Percentiles rank a stretch among this genome's conserved stretches.
phyloP scores from a whole-genome alignment of 371 early-diverging fungal genomes.

The Syncephalastrum racemosum region DNA sequence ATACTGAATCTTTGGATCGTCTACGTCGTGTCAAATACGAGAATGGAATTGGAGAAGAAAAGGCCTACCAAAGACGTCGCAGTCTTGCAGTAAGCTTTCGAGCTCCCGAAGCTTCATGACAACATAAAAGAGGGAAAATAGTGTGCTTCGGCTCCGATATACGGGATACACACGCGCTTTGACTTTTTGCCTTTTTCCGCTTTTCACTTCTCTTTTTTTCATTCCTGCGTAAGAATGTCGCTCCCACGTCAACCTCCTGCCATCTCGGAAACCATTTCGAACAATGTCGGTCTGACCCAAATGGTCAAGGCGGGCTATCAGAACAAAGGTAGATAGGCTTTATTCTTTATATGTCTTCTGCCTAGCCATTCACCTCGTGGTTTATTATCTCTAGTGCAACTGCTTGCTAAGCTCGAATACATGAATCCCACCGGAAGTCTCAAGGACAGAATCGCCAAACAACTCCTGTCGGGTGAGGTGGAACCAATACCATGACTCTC shows the following conservation, averaged over 20 bases:
- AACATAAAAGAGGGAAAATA: neutral
- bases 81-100: constrained; percentile 72
- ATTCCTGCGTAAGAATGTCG: constrained; percentile 14
- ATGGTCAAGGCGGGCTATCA: constrained; percentile 26
- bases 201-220: neutral
- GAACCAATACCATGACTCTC: constrained; percentile 1
- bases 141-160: too few species aligned
- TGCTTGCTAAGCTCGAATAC: constrained; percentile 75
- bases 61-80: constrained; percentile 62
- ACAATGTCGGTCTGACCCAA: constrained; percentile 40
- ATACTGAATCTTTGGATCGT: constrained; percentile 75
- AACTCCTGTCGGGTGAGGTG: constrained; percentile 44
- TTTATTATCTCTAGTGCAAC: constrained; percentile 32
- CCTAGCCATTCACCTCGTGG: neutral
- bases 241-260: constrained; percentile 23
- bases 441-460: constrained; percentile 76
- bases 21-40: constrained; percentile 21
- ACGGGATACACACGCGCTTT: too few species aligned
- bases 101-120: constrained; percentile 77
- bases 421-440: constrained; percentile 73
- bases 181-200: too few species aligned
- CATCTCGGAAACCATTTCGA: constrained; percentile 24
- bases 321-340: constrained; percentile 22
- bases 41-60: neutral
- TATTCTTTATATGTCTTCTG: too few species aligned